Percentiles rank a stretch among this genome's conserved stretches.
phyloP scores from a whole-genome alignment of 805 yeast species.

The Nakazawaea wyomingensis region DNA sequence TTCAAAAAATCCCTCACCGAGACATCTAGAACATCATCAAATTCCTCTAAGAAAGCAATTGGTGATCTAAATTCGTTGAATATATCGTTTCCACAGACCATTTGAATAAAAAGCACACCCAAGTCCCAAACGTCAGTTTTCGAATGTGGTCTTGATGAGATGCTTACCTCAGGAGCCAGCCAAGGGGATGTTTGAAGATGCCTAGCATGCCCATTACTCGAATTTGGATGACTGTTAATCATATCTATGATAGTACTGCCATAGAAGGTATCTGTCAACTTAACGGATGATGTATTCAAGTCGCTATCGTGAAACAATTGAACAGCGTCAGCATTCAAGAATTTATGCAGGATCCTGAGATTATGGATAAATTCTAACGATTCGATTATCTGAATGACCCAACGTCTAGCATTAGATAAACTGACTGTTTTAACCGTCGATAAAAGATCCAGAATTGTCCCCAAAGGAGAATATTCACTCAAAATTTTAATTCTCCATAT shows the following conservation, averaged over 20 bases:
- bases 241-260: slow-evolving; percentile 43
- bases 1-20: slow-evolving; percentile 62
- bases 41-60: slow-evolving; percentile 49
- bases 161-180: slow-evolving; percentile 74
- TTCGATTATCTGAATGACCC: slow-evolving; percentile 85
- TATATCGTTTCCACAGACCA: slow-evolving; percentile 56
- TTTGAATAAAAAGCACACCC: slow-evolving; percentile 70
- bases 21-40: slow-evolving; percentile 36
- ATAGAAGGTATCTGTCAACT: slow-evolving; percentile 55
- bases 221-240: slow-evolving; percentile 28
- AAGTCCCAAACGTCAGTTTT: slow-evolving; percentile 93
- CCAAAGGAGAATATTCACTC: slow-evolving; percentile 56
- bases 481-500: slow-evolving; percentile 68
- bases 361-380: slow-evolving; percentile 83
- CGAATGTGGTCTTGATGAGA: slow-evolving; percentile 49
- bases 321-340: slow-evolving; percentile 57
- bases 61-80: slow-evolving; percentile 55
- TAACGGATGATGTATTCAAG: slow-evolving; percentile 52
- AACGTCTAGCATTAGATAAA: slow-evolving; percentile 73
- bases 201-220: slow-evolving; percentile 5
- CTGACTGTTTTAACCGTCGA: slow-evolving; percentile 63
- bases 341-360: slow-evolving; percentile 73
- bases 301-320: slow-evolving; percentile 43
- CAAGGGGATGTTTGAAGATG: slow-evolving; percentile 37
- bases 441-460: slow-evolving; percentile 59